phyloP scores from a whole-genome alignment of 2,329 filamentous ascomycete genomes.

The Penicillium janthinellum region DNA sequence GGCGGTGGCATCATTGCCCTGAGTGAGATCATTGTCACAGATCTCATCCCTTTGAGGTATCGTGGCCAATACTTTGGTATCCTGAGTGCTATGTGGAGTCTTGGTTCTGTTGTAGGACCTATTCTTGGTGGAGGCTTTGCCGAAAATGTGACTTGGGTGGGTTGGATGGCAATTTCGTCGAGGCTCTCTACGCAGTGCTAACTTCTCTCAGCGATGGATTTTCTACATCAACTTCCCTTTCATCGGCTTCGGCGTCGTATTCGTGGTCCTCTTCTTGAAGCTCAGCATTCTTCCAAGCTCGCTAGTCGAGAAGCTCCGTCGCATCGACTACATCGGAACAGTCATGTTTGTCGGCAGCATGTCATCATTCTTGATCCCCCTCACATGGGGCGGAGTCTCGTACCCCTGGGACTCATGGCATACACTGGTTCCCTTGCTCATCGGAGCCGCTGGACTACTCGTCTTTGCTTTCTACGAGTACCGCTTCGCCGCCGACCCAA shows the following conservation, averaged over 20 bases:
- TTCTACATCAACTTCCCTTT: conserved; percentile 44
- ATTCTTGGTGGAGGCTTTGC: conserved; percentile 48
- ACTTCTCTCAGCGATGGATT: conserved; percentile 34
- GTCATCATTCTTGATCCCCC: conserved; percentile 62
- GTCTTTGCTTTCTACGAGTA: conserved; percentile 59
- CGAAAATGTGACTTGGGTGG: conserved; percentile 42
- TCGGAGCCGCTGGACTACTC: conserved; percentile 56
- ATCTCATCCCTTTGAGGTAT: conserved; percentile 46
- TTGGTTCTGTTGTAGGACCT: conserved; percentile 44
- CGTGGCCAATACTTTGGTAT: conserved; percentile 46
- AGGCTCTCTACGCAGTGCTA: neutral
- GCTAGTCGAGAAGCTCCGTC: conserved; percentile 52
- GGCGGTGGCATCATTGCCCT: conserved; percentile 50
- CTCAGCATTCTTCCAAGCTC: conserved; percentile 52
- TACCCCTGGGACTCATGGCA: conserved; percentile 65
- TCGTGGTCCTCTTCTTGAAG: conserved; percentile 53
- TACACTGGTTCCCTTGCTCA: conserved; percentile 62
- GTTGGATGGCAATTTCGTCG: conserved; percentile 2
- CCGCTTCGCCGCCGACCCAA: conserved; percentile 53
- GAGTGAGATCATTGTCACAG: conserved; percentile 48
- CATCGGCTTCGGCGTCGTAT: conserved; percentile 31
- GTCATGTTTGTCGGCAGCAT: conserved; percentile 62
- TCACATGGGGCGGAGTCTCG: conserved; percentile 67
- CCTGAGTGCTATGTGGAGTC: conserved; percentile 43
- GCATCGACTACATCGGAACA: conserved; percentile 66